Conservation (phyloP, 1,139 yeast genomes). For the Arxiozyma telluris region DNA sequence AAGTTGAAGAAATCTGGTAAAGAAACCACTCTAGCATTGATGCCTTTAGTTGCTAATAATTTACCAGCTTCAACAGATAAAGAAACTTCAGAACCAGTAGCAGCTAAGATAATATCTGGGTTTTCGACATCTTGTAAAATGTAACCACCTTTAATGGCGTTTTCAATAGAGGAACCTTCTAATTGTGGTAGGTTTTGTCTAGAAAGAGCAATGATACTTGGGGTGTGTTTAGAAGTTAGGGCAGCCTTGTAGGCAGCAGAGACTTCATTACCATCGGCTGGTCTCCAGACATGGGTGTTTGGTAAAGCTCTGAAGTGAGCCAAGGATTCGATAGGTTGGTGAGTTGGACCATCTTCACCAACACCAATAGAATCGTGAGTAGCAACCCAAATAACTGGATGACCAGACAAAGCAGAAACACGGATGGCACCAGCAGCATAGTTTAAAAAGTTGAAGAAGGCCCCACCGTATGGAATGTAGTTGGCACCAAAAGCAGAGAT, state of each 20-base stretch:
- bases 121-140: slow-evolving; percentile 49
- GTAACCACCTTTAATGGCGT: slow-evolving; percentile 95
- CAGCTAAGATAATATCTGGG: slow-evolving; percentile 72
- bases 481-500: slow-evolving; percentile 91
- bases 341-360: slow-evolving; percentile 99
- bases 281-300: slow-evolving; percentile 96
- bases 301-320: slow-evolving; percentile 98
- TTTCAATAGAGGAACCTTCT: slow-evolving; percentile 86
- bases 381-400: slow-evolving; percentile 94
- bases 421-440: slow-evolving; percentile 98
- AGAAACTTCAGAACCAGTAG: slow-evolving; percentile 95
- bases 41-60: slow-evolving; percentile 54
- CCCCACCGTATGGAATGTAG: slow-evolving; percentile 91
- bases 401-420: slow-evolving; percentile 87
- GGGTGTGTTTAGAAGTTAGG: slow-evolving; percentile 61
- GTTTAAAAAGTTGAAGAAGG: slow-evolving; percentile 96
- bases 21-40: slow-evolving; percentile 77
- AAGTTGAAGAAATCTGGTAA: slow-evolving; percentile 90
- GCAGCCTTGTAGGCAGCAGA: slow-evolving; percentile 93
- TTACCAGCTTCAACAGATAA: slow-evolving; percentile 76
- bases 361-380: slow-evolving; percentile 98
- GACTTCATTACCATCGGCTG: slow-evolving; percentile 98
- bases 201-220: slow-evolving; percentile 84
- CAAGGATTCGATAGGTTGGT: slow-evolving; percentile 97
- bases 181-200: slow-evolving; percentile 98